These are phyloP conservation scores for Suillus brevipes DNA, from an alignment of 768 basidiomycete species.

Conservation along the genomic window DNA sequence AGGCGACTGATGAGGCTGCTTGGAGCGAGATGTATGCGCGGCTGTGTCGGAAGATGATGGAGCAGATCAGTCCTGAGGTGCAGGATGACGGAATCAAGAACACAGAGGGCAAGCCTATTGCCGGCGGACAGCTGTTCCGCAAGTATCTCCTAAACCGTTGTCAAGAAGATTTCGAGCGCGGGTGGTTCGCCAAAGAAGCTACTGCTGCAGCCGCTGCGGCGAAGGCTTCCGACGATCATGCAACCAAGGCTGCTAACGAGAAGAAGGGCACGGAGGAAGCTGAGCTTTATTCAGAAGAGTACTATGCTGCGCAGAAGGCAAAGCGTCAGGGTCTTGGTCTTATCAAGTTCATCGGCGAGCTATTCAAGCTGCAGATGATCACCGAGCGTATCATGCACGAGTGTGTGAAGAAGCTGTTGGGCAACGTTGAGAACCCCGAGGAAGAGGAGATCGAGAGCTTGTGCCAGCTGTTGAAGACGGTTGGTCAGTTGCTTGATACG, in stretches of 20 bases:
- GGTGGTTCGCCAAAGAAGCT: constrained; percentile 88
- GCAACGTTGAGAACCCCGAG: constrained; percentile 92
- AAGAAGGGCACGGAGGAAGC: constrained; percentile 54
- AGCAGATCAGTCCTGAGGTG: constrained; percentile 83
- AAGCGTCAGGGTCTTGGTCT: constrained; percentile 96
- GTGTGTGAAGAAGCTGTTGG: constrained; percentile 93
- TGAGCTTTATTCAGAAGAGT: constrained; percentile 91
- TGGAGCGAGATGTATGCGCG: constrained; percentile 99
- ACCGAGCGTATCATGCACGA: constrained; percentile 98
- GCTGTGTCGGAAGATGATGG: constrained; percentile 94
- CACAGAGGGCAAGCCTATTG: constrained; percentile 81
- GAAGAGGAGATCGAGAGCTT: constrained; percentile 98
- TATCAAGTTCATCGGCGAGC: constrained; percentile 96
- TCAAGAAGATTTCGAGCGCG: constrained; percentile 53
- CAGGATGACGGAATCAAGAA: constrained; percentile 86
- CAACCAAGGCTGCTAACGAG: constrained; percentile 58
- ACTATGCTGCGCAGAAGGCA: constrained; percentile 94
- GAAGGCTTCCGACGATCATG: not conserved
- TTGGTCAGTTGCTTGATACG: constrained; percentile 81
- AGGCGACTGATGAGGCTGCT: constrained; percentile 93
- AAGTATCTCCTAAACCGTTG: constrained; percentile 90
- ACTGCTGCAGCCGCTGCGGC: constrained; percentile 63
- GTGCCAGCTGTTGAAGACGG: constrained; percentile 89
- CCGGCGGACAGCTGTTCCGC: constrained; percentile 93
- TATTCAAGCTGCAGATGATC: constrained; percentile 97